Conservation (phyloP, 2,329 filamentous ascomycete species). For the Zasmidium citrigriseum region DNA sequence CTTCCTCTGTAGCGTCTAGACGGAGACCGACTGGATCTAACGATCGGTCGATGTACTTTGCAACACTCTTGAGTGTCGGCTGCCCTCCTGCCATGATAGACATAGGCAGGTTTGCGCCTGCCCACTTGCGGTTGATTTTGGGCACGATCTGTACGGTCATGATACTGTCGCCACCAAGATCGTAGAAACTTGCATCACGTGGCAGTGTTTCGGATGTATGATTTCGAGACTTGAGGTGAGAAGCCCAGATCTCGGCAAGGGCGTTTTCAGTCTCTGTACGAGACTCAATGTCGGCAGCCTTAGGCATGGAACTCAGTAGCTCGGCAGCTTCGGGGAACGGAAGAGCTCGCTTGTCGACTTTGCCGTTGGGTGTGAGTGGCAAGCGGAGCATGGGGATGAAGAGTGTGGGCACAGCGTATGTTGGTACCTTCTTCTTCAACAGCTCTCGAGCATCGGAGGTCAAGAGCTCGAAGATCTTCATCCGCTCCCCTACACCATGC, state of each 20-base stretch:
- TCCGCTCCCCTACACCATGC: conserved; percentile 36
- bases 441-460: conserved; percentile 65
- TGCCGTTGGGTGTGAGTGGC: conserved; percentile 82
- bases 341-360: conserved; percentile 76
- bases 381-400: conserved; percentile 72
- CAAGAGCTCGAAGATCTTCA: conserved; percentile 63
- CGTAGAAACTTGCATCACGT: conserved; percentile 69
- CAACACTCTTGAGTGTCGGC: conserved; percentile 62
- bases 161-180: conserved; percentile 78
- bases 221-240: conserved; percentile 63
- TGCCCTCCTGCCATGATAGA: conserved; percentile 66
- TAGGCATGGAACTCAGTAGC: conserved; percentile 58
- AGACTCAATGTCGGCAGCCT: conserved; percentile 45
- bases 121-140: conserved; percentile 63
- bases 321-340: conserved; percentile 78
- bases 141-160: conserved; percentile 80
- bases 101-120: conserved; percentile 68
- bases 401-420: conserved; percentile 73
- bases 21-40: conserved; percentile 51
- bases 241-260: conserved; percentile 73
- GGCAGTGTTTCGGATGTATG: conserved; percentile 66
- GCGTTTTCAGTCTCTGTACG: conserved; percentile 62
- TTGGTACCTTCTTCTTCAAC: conserved; percentile 70
- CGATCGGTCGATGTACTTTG: conserved; percentile 53
- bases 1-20: conserved; percentile 49